phyloP scores from a whole-genome alignment of 805 yeast species.

The Teunomyces lycoperdinae region DNA sequence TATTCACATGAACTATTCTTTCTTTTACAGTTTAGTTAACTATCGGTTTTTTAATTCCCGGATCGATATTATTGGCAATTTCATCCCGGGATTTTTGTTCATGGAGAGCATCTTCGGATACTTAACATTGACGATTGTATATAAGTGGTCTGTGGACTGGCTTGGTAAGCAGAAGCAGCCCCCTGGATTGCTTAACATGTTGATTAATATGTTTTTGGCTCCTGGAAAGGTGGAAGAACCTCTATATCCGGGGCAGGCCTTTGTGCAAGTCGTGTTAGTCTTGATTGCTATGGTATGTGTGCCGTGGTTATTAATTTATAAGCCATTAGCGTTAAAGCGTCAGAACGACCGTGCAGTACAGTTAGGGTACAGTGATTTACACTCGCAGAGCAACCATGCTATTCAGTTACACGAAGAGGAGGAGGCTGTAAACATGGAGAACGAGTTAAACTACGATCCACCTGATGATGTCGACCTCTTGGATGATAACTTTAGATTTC shows the following conservation, averaged over 20 bases:
- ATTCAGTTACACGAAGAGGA: conserved; percentile 40
- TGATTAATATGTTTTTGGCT: conserved; percentile 90
- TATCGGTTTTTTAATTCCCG: conserved; percentile 62
- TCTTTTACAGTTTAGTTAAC: conserved; percentile 80
- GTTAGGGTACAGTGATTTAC: conserved; percentile 38
- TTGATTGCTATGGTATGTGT: conserved; percentile 82
- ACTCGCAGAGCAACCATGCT: conserved; percentile 27
- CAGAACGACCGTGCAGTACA: conserved; percentile 48
- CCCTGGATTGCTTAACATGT: conserved; percentile 91
- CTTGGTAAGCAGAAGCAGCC: conserved; percentile 69
- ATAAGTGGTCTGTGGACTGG: conserved; percentile 97
- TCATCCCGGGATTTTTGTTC: conserved; percentile 88
- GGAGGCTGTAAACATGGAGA: conserved; percentile 11
- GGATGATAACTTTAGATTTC: conserved; percentile 23
- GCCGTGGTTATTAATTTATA: conserved; percentile 84
- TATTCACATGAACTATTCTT: conserved; percentile 90
- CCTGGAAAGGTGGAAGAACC: conserved; percentile 87
- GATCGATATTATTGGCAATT: conserved; percentile 88
- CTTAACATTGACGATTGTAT: conserved; percentile 77
- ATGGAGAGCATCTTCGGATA: conserved; percentile 98
- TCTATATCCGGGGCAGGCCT: conserved; percentile 75
- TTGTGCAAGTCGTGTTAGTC: conserved; percentile 69
- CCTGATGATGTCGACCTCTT: conserved; percentile 19
- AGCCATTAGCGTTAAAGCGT: conserved; percentile 72
- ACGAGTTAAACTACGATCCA: conserved; percentile 17